Base-by-base conservation (phyloP, 805 yeast species). In the Nakazawaea populi region DNA sequence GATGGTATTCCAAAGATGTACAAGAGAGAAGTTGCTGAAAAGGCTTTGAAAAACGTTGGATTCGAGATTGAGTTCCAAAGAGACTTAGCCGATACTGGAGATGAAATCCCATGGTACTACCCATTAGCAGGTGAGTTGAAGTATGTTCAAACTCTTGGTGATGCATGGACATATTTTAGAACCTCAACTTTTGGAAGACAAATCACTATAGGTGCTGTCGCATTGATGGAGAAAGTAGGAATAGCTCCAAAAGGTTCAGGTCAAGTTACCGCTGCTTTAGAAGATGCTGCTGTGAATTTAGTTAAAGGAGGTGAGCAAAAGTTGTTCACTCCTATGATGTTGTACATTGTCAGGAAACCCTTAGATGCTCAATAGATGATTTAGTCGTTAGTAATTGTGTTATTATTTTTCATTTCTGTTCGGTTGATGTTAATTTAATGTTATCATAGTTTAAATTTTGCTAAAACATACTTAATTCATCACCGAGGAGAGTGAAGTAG, bases 1-100 rank as follows among this genome's bases (percentile, higher is more conserved):
- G 97, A 94, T 68, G 99, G 99, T 73, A 94, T 94, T 61, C 98
- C 99, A 66, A 90, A 92, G 75, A 94, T 94, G 99, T 89, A 79
- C 79, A 70, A 75, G 61, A 80, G 82, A 56, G 79, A 82, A 56
- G 97, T 89, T 61, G 99, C 99, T 37, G 86, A 83, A 67, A 71
- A 86, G 52, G 98, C 98, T 30, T 78, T 94, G 63, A 76, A 80
- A 68, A 76, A 75, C 45, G 96, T 89, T 57, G 99, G 99, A 11
- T 94, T 94, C 67, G 85, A 88, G 60, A 73, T 94, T 58, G 78
- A 79, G 62, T 79, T 79, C 65, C 82, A 82, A 68, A 74, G 76
- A 60, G 99, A 94, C 68, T 76, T 94, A 64, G 97, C 98, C 51
- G 88, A 85, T 56, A 69, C 73, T 42, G 81, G 79, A 55, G 97